Percentiles rank a stretch among this genome's conserved stretches.
These are phyloP conservation scores for Stephania cephalantha DNA, from an alignment of 164 flowering plant species.

Conservation along the genomic window DNA sequence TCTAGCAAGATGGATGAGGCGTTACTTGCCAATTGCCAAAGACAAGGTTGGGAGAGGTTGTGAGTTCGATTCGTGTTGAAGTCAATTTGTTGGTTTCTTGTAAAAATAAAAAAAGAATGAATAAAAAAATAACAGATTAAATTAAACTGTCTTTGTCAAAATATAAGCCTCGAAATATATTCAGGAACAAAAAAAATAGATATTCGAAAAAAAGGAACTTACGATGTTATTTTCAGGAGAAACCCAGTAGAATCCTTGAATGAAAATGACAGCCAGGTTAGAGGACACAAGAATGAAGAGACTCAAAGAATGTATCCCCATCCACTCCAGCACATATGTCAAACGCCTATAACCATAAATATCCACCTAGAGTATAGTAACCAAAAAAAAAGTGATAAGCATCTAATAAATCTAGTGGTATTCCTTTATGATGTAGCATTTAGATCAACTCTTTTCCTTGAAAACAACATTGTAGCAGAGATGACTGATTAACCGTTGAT, in stretches of 20 bases:
- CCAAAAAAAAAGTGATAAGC: conserved; percentile 1
- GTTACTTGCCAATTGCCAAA: too few species aligned
- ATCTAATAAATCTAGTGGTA: background rate
- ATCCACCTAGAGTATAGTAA: conserved; percentile 44
- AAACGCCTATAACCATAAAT: conserved; percentile 38
- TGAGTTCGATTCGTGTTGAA: too few species aligned
- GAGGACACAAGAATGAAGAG: conserved; percentile 59
- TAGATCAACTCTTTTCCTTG: background rate
- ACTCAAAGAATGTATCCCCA: conserved; percentile 57
- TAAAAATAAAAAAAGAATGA: too few species aligned
- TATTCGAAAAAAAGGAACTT: conserved; percentile 12
- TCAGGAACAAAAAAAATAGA: background rate
- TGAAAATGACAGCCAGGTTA: conserved; percentile 46
- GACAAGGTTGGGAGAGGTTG: too few species aligned
- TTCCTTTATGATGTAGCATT: background rate
- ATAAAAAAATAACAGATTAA: too few species aligned
- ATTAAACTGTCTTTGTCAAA: too few species aligned
- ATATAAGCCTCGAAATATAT: too few species aligned
- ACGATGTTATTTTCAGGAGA: conserved; percentile 56
- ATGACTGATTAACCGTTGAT: background rate
- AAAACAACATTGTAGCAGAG: background rate
- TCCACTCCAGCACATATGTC: conserved; percentile 48
- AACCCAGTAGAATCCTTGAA: conserved; percentile 59
- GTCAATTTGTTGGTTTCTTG: too few species aligned
- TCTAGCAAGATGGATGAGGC: too few species aligned